A percentile compares a stretch with the other conserved stretches of the same genome.
These are phyloP conservation scores for Backusella tuberculispora DNA, from an alignment of 192 early-diverging fungal genomes.

Conservation along the genomic window DNA sequence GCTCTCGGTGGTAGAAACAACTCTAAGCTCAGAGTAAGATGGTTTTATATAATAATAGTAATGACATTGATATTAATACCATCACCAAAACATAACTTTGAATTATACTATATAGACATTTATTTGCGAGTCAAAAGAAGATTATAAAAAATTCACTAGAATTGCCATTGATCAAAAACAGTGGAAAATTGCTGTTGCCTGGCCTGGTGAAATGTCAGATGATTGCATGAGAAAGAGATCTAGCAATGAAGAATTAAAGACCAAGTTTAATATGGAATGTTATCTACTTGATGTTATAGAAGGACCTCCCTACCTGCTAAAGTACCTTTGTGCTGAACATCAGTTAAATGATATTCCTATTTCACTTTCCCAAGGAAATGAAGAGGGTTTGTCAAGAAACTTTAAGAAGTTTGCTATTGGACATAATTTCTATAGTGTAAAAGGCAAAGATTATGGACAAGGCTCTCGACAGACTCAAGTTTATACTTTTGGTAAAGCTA, in stretches of 20 bases:
- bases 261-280: slow-evolving; percentile 70
- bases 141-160: slow-evolving; percentile 73
- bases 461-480: slow-evolving; percentile 27
- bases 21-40: slow-evolving; percentile 53
- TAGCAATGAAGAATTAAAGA: slow-evolving; percentile 29
- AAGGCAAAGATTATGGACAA: slow-evolving; percentile 38
- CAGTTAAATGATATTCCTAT: slow-evolving; percentile 61
- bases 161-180: slow-evolving; percentile 64
- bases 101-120: slow-evolving; percentile 61
- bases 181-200: slow-evolving; percentile 66
- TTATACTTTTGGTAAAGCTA: slow-evolving; percentile 25
- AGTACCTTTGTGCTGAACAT: slow-evolving; percentile 64
- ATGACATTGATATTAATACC: background rate
- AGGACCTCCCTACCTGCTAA: slow-evolving; percentile 65
- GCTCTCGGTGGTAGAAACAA: slow-evolving; percentile 43
- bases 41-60: background rate
- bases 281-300: slow-evolving; percentile 78
- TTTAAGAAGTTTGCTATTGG: slow-evolving; percentile 37
- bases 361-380: slow-evolving; percentile 4
- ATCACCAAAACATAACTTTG: background rate
- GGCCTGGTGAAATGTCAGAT: slow-evolving; percentile 40
- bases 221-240: slow-evolving; percentile 39
- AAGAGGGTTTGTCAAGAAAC: slow-evolving; percentile 15
- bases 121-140: slow-evolving; percentile 74
- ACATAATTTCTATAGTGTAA: slow-evolving; percentile 30